Evolutionary conservation across 2,329 filamentous ascomycete genomes (phyloP).

Genomic region (Fonsecaea pugnacius): DNA sequence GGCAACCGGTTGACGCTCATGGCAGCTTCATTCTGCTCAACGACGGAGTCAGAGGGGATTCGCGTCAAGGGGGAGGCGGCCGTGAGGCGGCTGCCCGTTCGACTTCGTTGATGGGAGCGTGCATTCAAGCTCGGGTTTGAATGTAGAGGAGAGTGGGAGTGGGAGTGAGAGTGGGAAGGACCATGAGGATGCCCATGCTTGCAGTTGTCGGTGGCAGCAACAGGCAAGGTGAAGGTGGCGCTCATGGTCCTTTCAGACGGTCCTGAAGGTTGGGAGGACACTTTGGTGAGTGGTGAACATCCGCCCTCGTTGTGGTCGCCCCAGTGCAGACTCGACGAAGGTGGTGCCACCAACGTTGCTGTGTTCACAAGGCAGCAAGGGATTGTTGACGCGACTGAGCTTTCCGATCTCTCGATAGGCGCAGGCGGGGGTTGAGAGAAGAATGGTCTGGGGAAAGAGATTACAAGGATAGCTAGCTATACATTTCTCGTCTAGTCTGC

Average conservation of each 20-base stretch:
- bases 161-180: conserved; percentile 44
- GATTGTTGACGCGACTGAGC: conserved; percentile 1
- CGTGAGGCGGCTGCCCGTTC: conserved; percentile 34
- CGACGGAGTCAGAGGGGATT: conserved; percentile 36
- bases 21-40: conserved; percentile 23
- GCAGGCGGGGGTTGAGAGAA: not conserved
- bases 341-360: not conserved
- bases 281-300: conserved; percentile 33
- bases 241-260: conserved; percentile 36
- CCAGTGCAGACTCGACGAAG: conserved; percentile 3
- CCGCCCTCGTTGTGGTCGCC: conserved; percentile 27
- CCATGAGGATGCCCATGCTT: conserved; percentile 44
- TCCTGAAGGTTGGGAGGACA: conserved; percentile 33
- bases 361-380: not conserved
- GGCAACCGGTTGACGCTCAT: conserved; percentile 15
- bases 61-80: conserved; percentile 33
- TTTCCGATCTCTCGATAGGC: conserved; percentile 5
- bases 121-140: conserved; percentile 45
- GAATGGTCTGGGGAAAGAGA: conserved; percentile 5
- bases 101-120: conserved; percentile 32
- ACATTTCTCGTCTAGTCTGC: conserved; percentile 5
- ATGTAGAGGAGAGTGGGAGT: conserved; percentile 37
- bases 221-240: conserved; percentile 38
- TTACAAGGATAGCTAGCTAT: not conserved
- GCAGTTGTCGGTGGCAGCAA: conserved; percentile 37